phyloP scores from a whole-genome alignment of 257 asterid species.

The Coffea eugenioides region DNA sequence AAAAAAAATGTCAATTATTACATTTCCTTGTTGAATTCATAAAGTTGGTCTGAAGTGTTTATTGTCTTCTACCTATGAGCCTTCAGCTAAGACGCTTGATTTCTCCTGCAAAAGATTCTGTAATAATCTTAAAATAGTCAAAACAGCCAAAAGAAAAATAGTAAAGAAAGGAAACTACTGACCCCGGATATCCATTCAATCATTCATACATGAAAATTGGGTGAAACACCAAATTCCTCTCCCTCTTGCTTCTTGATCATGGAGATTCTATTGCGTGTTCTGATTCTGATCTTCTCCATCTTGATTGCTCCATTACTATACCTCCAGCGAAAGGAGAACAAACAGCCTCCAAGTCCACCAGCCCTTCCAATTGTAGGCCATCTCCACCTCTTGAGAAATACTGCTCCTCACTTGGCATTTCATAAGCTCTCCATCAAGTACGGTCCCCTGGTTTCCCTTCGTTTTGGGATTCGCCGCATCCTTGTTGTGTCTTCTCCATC shows the following conservation, averaged over 20 bases:
- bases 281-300: neutral
- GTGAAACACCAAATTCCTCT: no score
- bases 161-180: no score
- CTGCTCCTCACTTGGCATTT: constrained; percentile 35
- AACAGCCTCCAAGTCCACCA: constrained; percentile 56
- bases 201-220: no score
- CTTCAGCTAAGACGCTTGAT: no score
- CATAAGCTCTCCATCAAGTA: constrained; percentile 37
- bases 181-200: no score
- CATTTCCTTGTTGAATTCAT: no score
- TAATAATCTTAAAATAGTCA: no score
- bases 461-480: constrained; percentile 32
- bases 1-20: no score
- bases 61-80: no score
- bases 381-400: constrained; percentile 46
- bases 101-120: no score
- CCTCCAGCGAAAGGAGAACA: neutral
- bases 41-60: no score
- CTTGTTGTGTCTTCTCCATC: constrained; percentile 49
- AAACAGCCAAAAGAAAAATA: no score
- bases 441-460: constrained; percentile 45
- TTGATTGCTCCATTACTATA: neutral
- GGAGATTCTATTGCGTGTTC: neutral
- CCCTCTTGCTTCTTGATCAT: neutral
- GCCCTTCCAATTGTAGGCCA: constrained; percentile 52